Evolutionary conservation across 805 yeast genomes (phyloP), one percentile per base, ranked within the genome.

Genomic region (Ogataea zsoltii): DNA sequence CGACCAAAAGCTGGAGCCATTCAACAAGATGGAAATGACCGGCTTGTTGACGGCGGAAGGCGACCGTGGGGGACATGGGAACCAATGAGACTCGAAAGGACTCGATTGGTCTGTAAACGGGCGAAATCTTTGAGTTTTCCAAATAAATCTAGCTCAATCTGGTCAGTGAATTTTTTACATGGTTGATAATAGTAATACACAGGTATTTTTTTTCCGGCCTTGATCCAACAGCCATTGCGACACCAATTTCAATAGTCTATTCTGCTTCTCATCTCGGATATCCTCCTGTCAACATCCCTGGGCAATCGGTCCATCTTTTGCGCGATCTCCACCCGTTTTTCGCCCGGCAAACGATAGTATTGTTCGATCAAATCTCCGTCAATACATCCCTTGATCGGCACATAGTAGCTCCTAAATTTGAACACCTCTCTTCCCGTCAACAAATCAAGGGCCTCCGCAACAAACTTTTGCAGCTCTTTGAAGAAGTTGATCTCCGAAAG

Each of bases 281-380:
- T 70, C 53, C 77, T 74, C 44, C 72, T 68, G 41, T 75, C 79
- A 10, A 83, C 66, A 29, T 80, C 82, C 36, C 63, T 57, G 2
- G 79, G 74, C 1, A 71, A 56, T 48, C 78, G 65, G 26, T 78
- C 80, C 57, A 80, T 57, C 36, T 65, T 64, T 12, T 65, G 56
- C 7, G 74, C 72, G 23, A 77, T 65, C 15, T 58, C 62, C 16
- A 68, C 54, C 45, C 75, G 71, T 3, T 62, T 58, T 1, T 67
- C 54, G 1, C 63, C 60, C 12, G 58, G 56, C 16, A 78, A 60
- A 9, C 62, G 57, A 38, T 58, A 65, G 56, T 70, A 87, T 33
- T 65, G 61, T 56, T 89, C 97, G 38, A 92, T 70, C 13, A 88
- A 69, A 60, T 94, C 98, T 9, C 99, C 99, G 66, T 94, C 97